Base-by-base conservation (phyloP, 2,329 filamentous ascomycete genomes). In the Fusarium tjaetaba region DNA sequence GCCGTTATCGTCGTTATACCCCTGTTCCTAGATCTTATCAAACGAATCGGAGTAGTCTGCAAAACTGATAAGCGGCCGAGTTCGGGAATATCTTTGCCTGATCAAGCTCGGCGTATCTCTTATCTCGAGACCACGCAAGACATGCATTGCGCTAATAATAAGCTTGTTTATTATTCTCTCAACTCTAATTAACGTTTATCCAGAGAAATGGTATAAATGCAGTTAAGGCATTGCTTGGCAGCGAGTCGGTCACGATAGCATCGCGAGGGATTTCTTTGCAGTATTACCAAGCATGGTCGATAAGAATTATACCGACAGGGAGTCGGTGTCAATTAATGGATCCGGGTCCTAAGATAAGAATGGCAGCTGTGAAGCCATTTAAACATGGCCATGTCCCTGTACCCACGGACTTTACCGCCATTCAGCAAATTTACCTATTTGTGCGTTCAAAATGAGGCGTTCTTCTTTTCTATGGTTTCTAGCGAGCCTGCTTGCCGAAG, bases 1-100 rank as follows among this genome's bases (percentile, higher is more conserved):
- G 10, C 18, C 49, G 4, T 22, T 38, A 38, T 38, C 51, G 3
- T 13, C 4, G 0, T 3, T 2, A 6, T 28, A 3, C 18, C 49
- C 24, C 18, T 38, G 51, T 28, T 5, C 2, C 3, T 10, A 0
- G 5, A 4, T 4, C 10, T n/a, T 38, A 7, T 9, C 18, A 6
- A 1, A 9, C 51, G 5, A 51, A 38, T 52, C 49, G n/a, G 51
- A 26, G 51, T 8, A 22, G 14, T 7, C 4, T 3, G 5, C 14
- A 2, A 5, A 53, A 38, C 14, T 38, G 51, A 53, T 53, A 53
- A 53, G 51, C 34, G 32, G 24, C 51, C 24, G 34, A 38, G 14
- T 26, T 28, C 34, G 34, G 51, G 34, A 22, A 53, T 28, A 16
- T 38, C 18, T 4, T 22, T 53, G 0, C 49, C 24, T 38, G 28